Evolutionary conservation across 2,329 filamentous ascomycete species (phyloP).

Genomic region (Xylariaceae sp.): DNA sequence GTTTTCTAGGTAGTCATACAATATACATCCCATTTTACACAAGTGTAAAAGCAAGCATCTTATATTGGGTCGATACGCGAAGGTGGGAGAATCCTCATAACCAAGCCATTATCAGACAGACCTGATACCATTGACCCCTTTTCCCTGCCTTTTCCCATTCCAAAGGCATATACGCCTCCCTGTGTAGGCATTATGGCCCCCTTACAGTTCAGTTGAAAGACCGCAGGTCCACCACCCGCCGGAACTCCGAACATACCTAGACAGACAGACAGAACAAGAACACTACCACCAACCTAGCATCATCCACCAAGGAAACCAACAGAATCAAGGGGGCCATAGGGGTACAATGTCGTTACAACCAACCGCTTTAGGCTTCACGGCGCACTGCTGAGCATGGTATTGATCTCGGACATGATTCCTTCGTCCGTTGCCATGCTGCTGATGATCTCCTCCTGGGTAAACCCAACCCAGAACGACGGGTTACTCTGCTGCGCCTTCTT

Average conservation of each 20-base stretch:
- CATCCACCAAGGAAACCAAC: neutral
- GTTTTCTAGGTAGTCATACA: neutral
- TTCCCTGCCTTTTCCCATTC: neutral
- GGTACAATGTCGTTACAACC: neutral
- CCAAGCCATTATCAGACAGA: neutral
- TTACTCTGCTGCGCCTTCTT: slow-evolving; percentile 60
- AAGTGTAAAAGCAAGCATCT: neutral
- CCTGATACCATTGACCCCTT: neutral
- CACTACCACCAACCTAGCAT: neutral
- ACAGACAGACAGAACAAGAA: neutral
- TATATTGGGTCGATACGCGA: neutral
- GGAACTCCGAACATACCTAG: neutral
- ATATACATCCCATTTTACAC: neutral
- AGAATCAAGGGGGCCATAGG: neutral
- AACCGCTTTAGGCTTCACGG: slow-evolving; percentile 5
- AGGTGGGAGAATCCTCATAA: neutral
- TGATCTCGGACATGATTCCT: slow-evolving; percentile 61
- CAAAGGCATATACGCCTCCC: neutral
- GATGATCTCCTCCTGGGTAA: slow-evolving; percentile 58
- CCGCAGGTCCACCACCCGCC: neutral
- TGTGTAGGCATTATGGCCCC: neutral
- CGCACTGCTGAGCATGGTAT: slow-evolving; percentile 40
- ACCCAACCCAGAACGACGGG: slow-evolving; percentile 58
- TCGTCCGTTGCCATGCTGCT: slow-evolving; percentile 60
- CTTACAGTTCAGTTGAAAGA: neutral